Base-by-base conservation (phyloP, 805 yeast genomes). In the Saccharomyces jurei region DNA sequence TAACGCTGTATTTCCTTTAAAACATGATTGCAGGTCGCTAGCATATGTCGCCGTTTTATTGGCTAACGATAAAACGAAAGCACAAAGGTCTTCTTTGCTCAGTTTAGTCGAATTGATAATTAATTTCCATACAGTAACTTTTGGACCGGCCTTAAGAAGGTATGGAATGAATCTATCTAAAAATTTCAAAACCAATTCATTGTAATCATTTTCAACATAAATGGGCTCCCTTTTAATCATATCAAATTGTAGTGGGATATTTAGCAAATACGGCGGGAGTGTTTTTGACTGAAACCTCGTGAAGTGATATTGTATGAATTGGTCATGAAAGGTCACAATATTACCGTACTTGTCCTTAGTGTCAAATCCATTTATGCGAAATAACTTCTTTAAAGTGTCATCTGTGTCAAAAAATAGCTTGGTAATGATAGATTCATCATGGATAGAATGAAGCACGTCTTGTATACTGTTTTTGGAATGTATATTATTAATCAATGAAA, bases 21-120 rank as follows among this genome's bases (percentile, higher is more conserved):
- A 79, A 68, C 52, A 81, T 2, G 41, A 17, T 21, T 27, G 14
- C 1, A 21, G 41, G 70, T 41, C 77, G 73, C 52, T 72, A 63
- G 65, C 78, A 66, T 57, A 50, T 6, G 56, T 54, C 6, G 57
- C 56, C 46, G 68, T 71, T 53, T 51, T 72, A 62, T 63, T 78
- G 54, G 71, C 77, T 53, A 56, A 69, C 46, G 68, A 71, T 64
- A 72, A 67, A 71, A 68, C 74, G 69, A 61, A 80, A 69, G 71
- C 75, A 55, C 59, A 77, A 69, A 58, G 75, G 59, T 31, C 75
- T 63, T 63, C 78, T 63, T 60, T 78, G 69, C 70, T 72, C 63
- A 52, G 72, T 63, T 55, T 71, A 32, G 70, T 76, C 59, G 60
- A 81, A 53, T 63, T 76, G 60, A 69, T 65, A 57, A 67, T 73